A percentile compares a stretch with the other conserved stretches of the same genome.
These are phyloP conservation scores for Lentinula sp. DNA, from an alignment of 768 basidiomycete species.

Conservation along the genomic window DNA sequence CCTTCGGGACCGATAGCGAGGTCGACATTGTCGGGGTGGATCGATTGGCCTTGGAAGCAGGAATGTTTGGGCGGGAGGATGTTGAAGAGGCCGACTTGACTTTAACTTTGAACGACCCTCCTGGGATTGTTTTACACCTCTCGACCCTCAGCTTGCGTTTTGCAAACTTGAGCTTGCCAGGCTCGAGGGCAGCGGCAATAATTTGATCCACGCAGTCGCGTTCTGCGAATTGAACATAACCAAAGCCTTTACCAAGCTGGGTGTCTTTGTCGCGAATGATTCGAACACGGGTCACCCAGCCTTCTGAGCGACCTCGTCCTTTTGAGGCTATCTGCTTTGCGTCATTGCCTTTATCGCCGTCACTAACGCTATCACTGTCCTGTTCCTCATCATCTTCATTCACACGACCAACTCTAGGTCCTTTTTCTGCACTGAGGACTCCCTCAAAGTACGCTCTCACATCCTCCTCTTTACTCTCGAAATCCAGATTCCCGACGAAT, in stretches of 20 bases:
- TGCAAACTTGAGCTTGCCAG: conserved; percentile 78
- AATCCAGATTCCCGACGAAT: conserved; percentile 93
- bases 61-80: not conserved
- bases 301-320: conserved; percentile 18
- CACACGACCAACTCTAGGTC: conserved; percentile 33
- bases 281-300: conserved; percentile 82
- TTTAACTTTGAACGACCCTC: conserved; percentile 19
- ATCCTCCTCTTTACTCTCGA: conserved; percentile 87
- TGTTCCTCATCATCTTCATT: conserved; percentile 12
- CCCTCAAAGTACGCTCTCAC: conserved; percentile 83
- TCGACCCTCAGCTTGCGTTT: conserved; percentile 91
- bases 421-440: conserved; percentile 64
- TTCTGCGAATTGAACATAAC: conserved; percentile 84
- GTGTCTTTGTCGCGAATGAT: conserved; percentile 87
- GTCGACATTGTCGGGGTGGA: conserved; percentile 13
- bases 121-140: conserved; percentile 73
- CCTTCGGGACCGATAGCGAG: conserved; percentile 50
- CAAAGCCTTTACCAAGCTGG: conserved; percentile 93
- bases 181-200: conserved; percentile 58
- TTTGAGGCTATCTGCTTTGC: conserved; percentile 5
- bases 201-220: conserved; percentile 90
- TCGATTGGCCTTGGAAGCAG: not conserved
- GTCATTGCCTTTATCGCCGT: conserved; percentile 23
- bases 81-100: conserved; percentile 13
- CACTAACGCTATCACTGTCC: not conserved